Percentiles rank a stretch among this genome's conserved stretches.
phyloP scores from a whole-genome alignment of 805 yeast species.

The Candida wancherniae region DNA sequence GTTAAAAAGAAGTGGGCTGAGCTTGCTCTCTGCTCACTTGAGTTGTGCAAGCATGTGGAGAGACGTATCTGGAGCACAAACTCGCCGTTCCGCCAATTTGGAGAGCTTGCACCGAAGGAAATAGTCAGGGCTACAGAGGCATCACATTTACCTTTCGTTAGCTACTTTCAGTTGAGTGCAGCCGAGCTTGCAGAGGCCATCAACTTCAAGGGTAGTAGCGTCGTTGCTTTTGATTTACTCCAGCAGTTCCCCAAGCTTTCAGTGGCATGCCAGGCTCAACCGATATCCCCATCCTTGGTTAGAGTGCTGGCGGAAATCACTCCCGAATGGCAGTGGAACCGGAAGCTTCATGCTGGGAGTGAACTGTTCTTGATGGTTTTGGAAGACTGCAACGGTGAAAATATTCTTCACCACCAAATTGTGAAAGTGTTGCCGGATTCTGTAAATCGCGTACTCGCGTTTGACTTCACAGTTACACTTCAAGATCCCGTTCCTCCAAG shows the following conservation, averaged over 20 bases:
- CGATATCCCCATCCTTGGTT: conserved; percentile 67
- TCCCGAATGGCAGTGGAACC: conserved; percentile 81
- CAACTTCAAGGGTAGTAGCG: conserved; percentile 64
- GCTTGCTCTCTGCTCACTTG: conserved; percentile 52
- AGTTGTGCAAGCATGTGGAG: conserved; percentile 76
- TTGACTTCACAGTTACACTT: conserved; percentile 64
- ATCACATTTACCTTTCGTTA: conserved; percentile 77
- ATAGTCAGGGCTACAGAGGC: conserved; percentile 71
- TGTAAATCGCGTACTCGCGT: conserved; percentile 47
- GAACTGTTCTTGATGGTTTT: conserved; percentile 69
- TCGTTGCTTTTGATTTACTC: conserved; percentile 51
- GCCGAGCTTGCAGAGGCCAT: conserved; percentile 82
- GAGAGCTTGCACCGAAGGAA: conserved; percentile 59
- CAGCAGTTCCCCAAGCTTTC: conserved; percentile 68
- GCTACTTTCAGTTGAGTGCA: conserved; percentile 65
- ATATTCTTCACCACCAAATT: conserved; percentile 54
- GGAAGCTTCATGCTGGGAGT: conserved; percentile 51
- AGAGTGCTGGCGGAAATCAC: conserved; percentile 60
- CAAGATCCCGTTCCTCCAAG: conserved; percentile 47
- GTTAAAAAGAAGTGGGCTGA: conserved; percentile 67
- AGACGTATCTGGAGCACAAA: conserved; percentile 77
- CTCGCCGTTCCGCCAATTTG: conserved; percentile 83
- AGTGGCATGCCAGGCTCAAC: conserved; percentile 61
- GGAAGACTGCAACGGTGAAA: conserved; percentile 82
- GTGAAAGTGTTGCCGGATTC: conserved; percentile 48